Evolutionary conservation across 768 basidiomycete species (phyloP), one percentile per base, ranked within the genome.

Genomic region (Pholiota molesta): DNA sequence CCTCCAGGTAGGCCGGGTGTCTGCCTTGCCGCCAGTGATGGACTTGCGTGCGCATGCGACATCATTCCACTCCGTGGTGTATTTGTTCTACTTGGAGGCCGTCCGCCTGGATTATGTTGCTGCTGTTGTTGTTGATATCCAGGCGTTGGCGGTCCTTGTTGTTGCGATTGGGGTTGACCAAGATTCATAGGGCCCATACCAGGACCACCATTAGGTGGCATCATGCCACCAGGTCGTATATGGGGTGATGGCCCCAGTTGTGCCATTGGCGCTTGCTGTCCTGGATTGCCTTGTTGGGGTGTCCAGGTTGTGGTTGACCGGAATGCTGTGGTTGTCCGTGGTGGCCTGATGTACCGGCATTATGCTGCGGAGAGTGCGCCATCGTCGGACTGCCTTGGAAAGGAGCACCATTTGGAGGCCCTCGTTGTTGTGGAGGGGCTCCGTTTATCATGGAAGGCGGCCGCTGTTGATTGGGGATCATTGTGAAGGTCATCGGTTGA

Each of bases 301-400:
- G 61, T 17, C 55, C 52, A 52, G 49, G 73, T 62, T 77, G 81
- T 39, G 75, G 78, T 64, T 79, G 84, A 8, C 72, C 55, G 35
- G 52, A 23, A 5, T 40, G 61, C 13, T 23, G 23, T 17, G 26
- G 74, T 44, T 65, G 69, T 29, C 47, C 53, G 35, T 42, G 21
- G 28, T 63, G 65, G 21, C 62, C 64, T 16, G 64, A 63, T 16
- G 60, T 33, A 19, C 63, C 63, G 55, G 74, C 73, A 8, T 69
- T 70, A 51, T 81, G 81, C 63, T 86, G 86, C 0, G 86, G 83
- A 3, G 87, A 87, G 55, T 83, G 81, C 2, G 86, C 78, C 73
- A 90, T 86, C 2, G 83, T 87, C 4, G 89, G 89, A 21, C 87
- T 89, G 44, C 47, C 37, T 29, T 82, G 86, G 71, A 86, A 90